These are phyloP conservation scores for Corylus avellana DNA, from an alignment of 306 rosid genomes.

Conservation along the genomic window DNA sequence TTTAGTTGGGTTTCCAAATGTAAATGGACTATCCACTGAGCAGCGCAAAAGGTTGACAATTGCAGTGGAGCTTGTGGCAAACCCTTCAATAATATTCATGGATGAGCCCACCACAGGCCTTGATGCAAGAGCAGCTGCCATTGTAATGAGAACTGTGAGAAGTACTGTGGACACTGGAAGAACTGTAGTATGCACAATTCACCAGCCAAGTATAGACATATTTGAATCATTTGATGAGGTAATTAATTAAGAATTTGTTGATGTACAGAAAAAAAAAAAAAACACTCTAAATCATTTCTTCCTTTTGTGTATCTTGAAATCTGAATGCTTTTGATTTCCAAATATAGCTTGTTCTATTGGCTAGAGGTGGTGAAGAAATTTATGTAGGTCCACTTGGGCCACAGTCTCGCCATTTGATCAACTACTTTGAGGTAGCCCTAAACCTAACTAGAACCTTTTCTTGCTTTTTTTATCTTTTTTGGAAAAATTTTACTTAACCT, in stretches of 20 bases:
- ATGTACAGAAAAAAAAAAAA: neutral
- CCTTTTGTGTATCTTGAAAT: neutral
- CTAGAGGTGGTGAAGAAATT: conserved; percentile 51
- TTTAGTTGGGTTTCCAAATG: conserved; percentile 54
- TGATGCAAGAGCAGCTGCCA: conserved; percentile 63
- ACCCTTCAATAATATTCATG: conserved; percentile 61
- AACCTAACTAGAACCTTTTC: neutral
- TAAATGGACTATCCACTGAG: conserved; percentile 51
- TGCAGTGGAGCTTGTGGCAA: conserved; percentile 58
- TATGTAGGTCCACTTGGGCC: conserved; percentile 52
- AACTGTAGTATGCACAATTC: conserved; percentile 62
- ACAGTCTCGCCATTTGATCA: conserved; percentile 39
- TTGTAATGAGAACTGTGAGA: conserved; percentile 59
- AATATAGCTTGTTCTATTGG: conserved; percentile 44
- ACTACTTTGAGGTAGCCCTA: conserved; percentile 44
- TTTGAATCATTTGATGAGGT: conserved; percentile 62
- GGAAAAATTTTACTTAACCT: too few species aligned
- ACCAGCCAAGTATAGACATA: conserved; percentile 62
- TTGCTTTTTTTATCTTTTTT: too few species aligned
- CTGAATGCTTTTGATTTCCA: neutral
- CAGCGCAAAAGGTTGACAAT: conserved; percentile 57
- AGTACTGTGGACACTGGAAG: conserved; percentile 56
- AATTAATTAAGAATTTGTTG: neutral
- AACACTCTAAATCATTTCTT: neutral
- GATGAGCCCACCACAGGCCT: conserved; percentile 62